Percentiles rank a stretch among this genome's conserved stretches.
These are phyloP conservation scores for Penicillium parvum DNA, from an alignment of 495 filamentous ascomycete species.

Conservation along the genomic window DNA sequence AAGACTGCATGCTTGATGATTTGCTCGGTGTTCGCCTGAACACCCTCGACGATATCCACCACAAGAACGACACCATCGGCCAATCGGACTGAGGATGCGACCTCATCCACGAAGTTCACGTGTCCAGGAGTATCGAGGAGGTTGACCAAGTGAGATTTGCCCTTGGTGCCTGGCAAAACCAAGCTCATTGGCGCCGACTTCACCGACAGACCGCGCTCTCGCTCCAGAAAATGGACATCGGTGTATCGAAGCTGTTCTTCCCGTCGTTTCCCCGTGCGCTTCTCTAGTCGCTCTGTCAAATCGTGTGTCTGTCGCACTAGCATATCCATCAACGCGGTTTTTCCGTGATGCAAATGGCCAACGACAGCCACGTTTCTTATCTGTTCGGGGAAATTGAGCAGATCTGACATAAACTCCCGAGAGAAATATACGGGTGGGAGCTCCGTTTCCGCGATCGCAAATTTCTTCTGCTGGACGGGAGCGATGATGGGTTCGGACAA, in stretches of 20 bases:
- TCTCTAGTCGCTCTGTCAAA: conserved; percentile 69
- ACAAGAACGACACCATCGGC: conserved; percentile 91
- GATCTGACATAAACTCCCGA: conserved; percentile 87
- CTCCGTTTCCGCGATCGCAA: conserved; percentile 85
- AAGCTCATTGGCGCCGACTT: conserved; percentile 94
- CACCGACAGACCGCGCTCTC: conserved; percentile 86
- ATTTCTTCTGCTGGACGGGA: conserved; percentile 91
- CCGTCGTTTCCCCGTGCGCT: conserved; percentile 70
- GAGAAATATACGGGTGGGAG: conserved; percentile 84
- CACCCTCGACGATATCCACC: conserved; percentile 96
- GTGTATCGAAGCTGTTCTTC: conserved; percentile 95
- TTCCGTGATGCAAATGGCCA: conserved; percentile 94
- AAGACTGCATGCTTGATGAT: conserved; percentile 94
- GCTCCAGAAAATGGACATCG: conserved; percentile 82
- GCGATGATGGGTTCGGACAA: conserved; percentile 90
- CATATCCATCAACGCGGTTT: conserved; percentile 99
- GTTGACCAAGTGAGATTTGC: conserved; percentile 95
- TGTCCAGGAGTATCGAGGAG: conserved; percentile 95
- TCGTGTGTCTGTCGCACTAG: conserved; percentile 92
- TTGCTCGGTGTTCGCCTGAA: conserved; percentile 93
- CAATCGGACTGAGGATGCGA: conserved; percentile 79
- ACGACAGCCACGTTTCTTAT: conserved; percentile 87
- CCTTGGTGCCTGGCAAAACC: conserved; percentile 77
- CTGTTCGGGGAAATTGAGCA: conserved; percentile 94
- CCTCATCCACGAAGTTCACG: conserved; percentile 97